phyloP scores from a whole-genome alignment of 1,284 basidiomycete species.

The Papiliotrema terrestris region DNA sequence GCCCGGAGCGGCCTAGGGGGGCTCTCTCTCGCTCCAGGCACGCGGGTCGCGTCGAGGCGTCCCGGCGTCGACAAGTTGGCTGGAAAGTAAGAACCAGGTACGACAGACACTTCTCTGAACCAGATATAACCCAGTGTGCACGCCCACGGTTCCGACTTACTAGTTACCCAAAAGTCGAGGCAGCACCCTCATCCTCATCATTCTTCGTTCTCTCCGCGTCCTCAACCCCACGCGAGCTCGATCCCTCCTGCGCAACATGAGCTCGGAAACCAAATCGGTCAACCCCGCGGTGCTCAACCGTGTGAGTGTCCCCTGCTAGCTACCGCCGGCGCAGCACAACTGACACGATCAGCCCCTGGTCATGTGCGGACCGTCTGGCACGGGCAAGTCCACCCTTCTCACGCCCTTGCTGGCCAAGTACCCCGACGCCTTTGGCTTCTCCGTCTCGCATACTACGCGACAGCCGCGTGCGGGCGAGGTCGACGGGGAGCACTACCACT shows the following conservation, averaged over 20 bases:
- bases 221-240: neutral
- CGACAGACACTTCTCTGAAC: too few relatives aligned
- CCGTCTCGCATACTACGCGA: slow-evolving; percentile 94
- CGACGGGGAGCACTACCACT: slow-evolving; percentile 65
- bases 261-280: slow-evolving; percentile 7
- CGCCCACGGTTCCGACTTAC: too few relatives aligned
- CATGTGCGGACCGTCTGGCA: slow-evolving; percentile 80
- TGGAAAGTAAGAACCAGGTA: too few relatives aligned
- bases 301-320: slow-evolving; percentile 13
- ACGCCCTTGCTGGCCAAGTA: slow-evolving; percentile 75
- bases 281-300: slow-evolving; percentile 28
- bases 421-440: slow-evolving; percentile 87
- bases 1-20: too few relatives aligned
- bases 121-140: too few relatives aligned
- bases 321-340: neutral
- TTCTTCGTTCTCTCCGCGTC: neutral
- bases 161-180: too few relatives aligned
- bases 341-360: slow-evolving; percentile 60
- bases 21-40: too few relatives aligned
- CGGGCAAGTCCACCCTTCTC: slow-evolving; percentile 91
- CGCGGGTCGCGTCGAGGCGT: neutral
- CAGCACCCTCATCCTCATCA: too few relatives aligned
- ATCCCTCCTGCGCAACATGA: neutral
- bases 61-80: too few relatives aligned
- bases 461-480: slow-evolving; percentile 76